Base-by-base conservation (phyloP, 2,329 filamentous ascomycete species). In the Cyphellophora europaea region DNA sequence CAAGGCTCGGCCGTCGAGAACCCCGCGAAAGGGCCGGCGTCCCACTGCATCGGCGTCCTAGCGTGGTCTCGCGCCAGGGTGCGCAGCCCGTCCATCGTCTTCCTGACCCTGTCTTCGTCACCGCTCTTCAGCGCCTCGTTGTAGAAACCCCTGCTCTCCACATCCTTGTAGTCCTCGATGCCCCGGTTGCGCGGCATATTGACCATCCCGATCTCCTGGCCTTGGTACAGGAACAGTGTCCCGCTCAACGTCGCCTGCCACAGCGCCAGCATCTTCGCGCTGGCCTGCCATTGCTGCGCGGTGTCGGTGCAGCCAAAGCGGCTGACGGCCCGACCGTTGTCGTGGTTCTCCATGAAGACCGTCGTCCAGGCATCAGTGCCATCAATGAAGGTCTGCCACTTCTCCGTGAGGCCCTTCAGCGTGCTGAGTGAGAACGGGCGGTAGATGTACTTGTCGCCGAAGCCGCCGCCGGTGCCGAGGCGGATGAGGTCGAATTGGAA, bases 401-500 rank as follows among this genome's bases (percentile, higher is more conserved):
- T 62, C 10, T 54, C 51, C 3, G 74, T 54, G 5, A 67, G 62
- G 8, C 52, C 46, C 46, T 74, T 71, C 38, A 77, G 42, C 14
- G 66, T 55, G 0, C 65, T 54, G 5, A 76, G 59, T 5, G 55
- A 61, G 52, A 62, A 77, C 11, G 45, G 49, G n/a, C 55, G 51
- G 4, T 53, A 62, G 5, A 61, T 58, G 21, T 70, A 73, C 36
- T 73, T 67, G 48, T 73, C 66, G 55, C 49, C 60, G n/a, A n/a
- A n/a, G 13, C 27, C 27, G 52, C 37, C 34, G 4, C 53, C 72
- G 30, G 70, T 62, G 3, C 72, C 78, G 11, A 79, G 60, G 48
- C 79, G 69, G 5, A 82, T 74, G 8, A 77, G 67, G 44, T 77
- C 72, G 42, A 79, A 77, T 45, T 77, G 74, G 54, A 83, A 82